Percentiles rank a stretch among this genome's conserved stretches.
Evolutionary conservation across 129 eudicot species (phyloP).

Genomic region (Artemisia argyi): DNA sequence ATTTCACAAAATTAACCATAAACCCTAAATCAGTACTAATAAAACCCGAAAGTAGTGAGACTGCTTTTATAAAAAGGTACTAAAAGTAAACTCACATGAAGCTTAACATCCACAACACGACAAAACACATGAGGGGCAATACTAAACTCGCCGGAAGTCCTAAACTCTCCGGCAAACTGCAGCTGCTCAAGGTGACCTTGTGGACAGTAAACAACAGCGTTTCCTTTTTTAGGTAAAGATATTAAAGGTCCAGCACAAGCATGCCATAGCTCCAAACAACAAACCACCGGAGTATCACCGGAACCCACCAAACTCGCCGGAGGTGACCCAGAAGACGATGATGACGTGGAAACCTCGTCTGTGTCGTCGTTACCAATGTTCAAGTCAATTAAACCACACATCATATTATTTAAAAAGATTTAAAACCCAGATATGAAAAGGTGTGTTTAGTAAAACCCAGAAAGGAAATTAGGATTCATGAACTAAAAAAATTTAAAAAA

Average conservation of each 20-base stretch:
- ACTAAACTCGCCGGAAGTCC: constrained; percentile 32
- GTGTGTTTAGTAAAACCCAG: not conserved
- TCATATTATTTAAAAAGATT: constrained; percentile 35
- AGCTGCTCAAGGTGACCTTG: constrained; percentile 79
- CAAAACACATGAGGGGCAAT: constrained; percentile 86
- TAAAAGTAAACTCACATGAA: constrained; percentile 59
- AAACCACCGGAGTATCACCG: constrained; percentile 36
- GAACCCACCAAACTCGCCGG: constrained; percentile 27
- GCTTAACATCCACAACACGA: constrained; percentile 84
- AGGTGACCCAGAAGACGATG: constrained; percentile 41
- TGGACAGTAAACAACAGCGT: constrained; percentile 79
- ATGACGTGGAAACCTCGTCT: constrained; percentile 36
- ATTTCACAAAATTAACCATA: not conserved
- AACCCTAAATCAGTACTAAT: not conserved
- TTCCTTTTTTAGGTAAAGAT: constrained; percentile 78
- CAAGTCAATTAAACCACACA: constrained; percentile 77
- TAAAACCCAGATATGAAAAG: not conserved
- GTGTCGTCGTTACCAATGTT: constrained; percentile 53
- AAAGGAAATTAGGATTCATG: not conserved
- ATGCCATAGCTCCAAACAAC: constrained; percentile 98
- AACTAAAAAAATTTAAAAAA: too few relatives aligned
- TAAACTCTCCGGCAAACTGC: constrained; percentile 37
- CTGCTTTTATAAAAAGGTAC: not conserved
- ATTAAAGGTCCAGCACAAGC: constrained; percentile 94
- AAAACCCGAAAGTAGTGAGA: too few relatives aligned